Evolutionary conservation across 768 basidiomycete species (phyloP).

Genomic region (Tulasnella sp.): DNA sequence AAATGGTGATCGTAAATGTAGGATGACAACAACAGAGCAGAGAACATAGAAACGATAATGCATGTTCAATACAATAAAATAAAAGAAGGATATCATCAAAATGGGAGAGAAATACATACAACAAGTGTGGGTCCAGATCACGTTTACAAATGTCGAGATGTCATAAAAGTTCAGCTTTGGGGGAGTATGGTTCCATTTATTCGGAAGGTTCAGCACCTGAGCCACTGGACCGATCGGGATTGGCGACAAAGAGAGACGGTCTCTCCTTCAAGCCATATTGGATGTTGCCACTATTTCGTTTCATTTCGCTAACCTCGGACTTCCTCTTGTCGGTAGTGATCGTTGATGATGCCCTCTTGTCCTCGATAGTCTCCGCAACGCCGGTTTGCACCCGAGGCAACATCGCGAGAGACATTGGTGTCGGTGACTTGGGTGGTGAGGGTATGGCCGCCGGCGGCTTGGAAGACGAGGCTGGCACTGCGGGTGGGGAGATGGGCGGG

Average conservation of each 20-base stretch:
- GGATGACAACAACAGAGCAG: no score
- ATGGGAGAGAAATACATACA: no score
- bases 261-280: constrained; percentile 58
- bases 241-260: constrained; percentile 57
- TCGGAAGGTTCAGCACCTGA: no score
- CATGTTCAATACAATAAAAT: no score
- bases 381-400: neutral
- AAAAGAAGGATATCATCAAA: no score
- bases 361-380: neutral
- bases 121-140: no score
- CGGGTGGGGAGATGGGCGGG: constrained; percentile 29
- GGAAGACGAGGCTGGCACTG: constrained; percentile 27
- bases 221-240: constrained; percentile 39
- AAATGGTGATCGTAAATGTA: no score
- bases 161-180: no score
- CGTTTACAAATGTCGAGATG: no score
- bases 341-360: no score
- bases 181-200: no score
- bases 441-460: constrained; percentile 32
- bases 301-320: neutral
- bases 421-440: neutral
- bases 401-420: neutral
- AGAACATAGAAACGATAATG: no score
- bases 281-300: constrained; percentile 25
- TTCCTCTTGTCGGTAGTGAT: neutral